Evolutionary conservation across 2,329 filamentous ascomycete genomes (phyloP), one percentile per base, ranked within the genome.

Genomic region (Lachnellula willkommii): DNA sequence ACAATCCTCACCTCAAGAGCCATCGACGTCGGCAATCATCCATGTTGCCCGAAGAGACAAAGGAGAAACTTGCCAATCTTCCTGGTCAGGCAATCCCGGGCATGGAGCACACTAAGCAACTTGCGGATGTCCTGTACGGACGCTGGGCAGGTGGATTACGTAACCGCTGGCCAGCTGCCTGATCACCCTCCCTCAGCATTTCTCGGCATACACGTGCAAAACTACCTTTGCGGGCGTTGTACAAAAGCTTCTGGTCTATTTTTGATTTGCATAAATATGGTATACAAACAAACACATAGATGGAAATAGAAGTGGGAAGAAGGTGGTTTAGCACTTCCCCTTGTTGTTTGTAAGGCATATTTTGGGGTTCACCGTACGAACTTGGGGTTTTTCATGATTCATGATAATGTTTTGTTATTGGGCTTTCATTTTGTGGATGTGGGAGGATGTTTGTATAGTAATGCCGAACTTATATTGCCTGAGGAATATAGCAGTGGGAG

Each of bases 51-150:
- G 76, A 81, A 50, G 80, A 80, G 63, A 70, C 61, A 53, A 80
- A 75, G 64, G 69, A 74, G 24, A 69, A 66, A 53, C 49, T 66
- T 46, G 50, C 52, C 67, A 79, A 79, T 63, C 72, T 85, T 62
- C 83, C 82, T 1, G 84, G 80, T 11, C 77, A 81, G 48, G 74
- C 79, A 55, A 42, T 63, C 15, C 80, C 84, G 1, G 93, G 91
- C 2, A 93, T 96, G 89, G 92, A 96, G 72, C 93, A 96, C 72
- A 89, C 88, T 62, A 90, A 90, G 68, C 84, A 95, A 69, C 78
- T 97, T 39, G 90, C 89, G 1, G 91, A 96, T 70, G 89, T 95
- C 20, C 80, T 99, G 20, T 97, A 96, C 73, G 84, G 86, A 15
- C 83, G 93, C 45, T 99, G 94, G 94, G 84, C 87, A 2, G 89